phyloP scores from a whole-genome alignment of 1,284 basidiomycete genomes.

The Polyporus tsugae region DNA sequence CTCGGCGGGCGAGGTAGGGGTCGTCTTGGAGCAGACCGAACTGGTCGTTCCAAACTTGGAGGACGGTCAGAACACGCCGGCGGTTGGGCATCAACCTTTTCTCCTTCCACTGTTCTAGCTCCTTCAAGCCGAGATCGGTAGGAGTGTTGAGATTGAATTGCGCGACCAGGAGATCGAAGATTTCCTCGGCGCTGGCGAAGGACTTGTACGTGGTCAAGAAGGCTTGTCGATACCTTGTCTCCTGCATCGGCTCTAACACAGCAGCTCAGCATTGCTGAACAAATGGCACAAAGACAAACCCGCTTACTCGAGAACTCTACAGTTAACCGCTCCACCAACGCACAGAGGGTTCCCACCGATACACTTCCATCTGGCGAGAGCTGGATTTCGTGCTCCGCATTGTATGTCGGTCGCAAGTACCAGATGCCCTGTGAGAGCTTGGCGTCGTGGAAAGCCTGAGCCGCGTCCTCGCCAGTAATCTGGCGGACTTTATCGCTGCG shows the following conservation, averaged over 20 bases:
- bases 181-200: constrained; percentile 71
- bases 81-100: constrained; percentile 65
- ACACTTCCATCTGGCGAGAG: constrained; percentile 65
- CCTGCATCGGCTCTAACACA: constrained; percentile 50
- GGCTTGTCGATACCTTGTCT: constrained; percentile 63
- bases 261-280: not conserved
- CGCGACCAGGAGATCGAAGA: constrained; percentile 74
- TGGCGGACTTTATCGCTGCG: constrained; percentile 49
- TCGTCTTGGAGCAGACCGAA: constrained; percentile 70
- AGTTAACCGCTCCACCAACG: constrained; percentile 75
- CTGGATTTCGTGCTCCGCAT: constrained; percentile 58
- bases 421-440: constrained; percentile 51
- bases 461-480: constrained; percentile 55
- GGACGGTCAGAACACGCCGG: constrained; percentile 61
- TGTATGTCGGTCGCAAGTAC: constrained; percentile 72
- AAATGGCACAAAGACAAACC: not conserved
- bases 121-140: constrained; percentile 53
- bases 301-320: constrained; percentile 61
- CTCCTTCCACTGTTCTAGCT: constrained; percentile 72
- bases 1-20: constrained; percentile 60
- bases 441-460: constrained; percentile 48
- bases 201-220: constrained; percentile 86
- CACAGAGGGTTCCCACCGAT: constrained; percentile 70
- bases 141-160: constrained; percentile 70
- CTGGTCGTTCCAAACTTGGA: constrained; percentile 68